phyloP scores from a whole-genome alignment of 2,329 filamentous ascomycete species.

The Escovopsis sp. region DNA sequence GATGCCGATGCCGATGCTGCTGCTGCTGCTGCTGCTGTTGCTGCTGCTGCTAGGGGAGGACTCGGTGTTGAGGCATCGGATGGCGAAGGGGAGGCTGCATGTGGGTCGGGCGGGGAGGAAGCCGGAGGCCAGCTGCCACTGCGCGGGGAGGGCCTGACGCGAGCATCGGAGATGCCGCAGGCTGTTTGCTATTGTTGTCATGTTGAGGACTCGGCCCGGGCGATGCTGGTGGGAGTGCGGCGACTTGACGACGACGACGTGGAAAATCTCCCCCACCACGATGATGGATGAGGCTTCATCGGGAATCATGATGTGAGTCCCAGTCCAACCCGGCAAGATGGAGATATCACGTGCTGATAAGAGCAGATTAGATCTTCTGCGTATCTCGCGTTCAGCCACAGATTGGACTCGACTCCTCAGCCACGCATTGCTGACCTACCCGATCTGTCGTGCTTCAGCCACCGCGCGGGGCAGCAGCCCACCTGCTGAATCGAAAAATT shows the following conservation, averaged over 20 bases:
- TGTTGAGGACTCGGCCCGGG: too few relatives aligned
- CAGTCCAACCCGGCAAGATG: neutral
- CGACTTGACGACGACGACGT: neutral
- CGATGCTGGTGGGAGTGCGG: too few relatives aligned
- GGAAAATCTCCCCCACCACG: slow-evolving; percentile 11
- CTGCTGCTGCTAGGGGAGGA: slow-evolving; percentile 5
- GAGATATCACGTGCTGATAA: slow-evolving; percentile 12
- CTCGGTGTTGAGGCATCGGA: slow-evolving; percentile 11
- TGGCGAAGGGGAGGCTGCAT: slow-evolving; percentile 12
- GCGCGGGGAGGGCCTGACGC: slow-evolving; percentile 14
- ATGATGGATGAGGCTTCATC: too few relatives aligned
- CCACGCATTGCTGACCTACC: slow-evolving; percentile 8
- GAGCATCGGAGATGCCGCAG: slow-evolving; percentile 22
- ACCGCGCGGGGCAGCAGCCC: slow-evolving; percentile 20
- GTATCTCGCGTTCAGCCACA: slow-evolving; percentile 1
- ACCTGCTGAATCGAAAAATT: slow-evolving; percentile 17
- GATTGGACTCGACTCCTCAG: neutral
- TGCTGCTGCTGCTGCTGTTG: too few relatives aligned
- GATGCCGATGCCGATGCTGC: slow-evolving; percentile 3
- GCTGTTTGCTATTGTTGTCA: slow-evolving; percentile 20
- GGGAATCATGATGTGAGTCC: too few relatives aligned
- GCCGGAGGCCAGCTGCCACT: slow-evolving; percentile 15
- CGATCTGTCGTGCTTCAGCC: slow-evolving; percentile 4
- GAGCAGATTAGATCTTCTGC: neutral
- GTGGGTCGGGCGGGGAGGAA: slow-evolving; percentile 10